Evolutionary conservation across 257 asterid genomes (phyloP).

Genomic region (Nicotiana knightiana): DNA sequence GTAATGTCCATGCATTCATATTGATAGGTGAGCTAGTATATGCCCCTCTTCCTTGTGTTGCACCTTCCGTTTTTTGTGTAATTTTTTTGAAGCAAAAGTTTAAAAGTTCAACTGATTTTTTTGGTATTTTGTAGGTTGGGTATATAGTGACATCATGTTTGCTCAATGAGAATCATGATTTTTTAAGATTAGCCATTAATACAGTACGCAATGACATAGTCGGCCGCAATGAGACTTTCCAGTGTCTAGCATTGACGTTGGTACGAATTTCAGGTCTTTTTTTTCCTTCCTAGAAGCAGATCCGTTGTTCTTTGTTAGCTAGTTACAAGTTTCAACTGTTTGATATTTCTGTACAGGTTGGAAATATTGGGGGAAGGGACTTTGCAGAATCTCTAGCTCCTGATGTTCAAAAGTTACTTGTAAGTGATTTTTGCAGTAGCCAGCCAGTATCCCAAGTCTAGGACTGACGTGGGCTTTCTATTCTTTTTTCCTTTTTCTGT

Average conservation of each 20-base stretch:
- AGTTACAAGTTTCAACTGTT: conserved; percentile 10
- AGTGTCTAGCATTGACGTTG: conserved; percentile 97
- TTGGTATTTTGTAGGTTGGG: conserved; percentile 69
- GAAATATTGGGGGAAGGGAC: conserved; percentile 98
- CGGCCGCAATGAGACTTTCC: conserved; percentile 98
- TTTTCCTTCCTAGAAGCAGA: not conserved
- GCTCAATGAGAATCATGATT: conserved; percentile 98
- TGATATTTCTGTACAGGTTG: conserved; percentile 56
- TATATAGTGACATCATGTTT: conserved; percentile 92
- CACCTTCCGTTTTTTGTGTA: not conserved
- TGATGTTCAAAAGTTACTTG: conserved; percentile 98
- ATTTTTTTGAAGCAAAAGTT: not conserved
- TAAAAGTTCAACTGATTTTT: conserved; percentile 16
- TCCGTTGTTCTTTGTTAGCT: not conserved
- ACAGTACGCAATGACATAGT: conserved; percentile 94
- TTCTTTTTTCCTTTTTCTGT: conserved; percentile 12
- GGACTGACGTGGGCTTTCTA: not conserved
- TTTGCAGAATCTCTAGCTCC: conserved; percentile 99
- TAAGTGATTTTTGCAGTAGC: conserved; percentile 41
- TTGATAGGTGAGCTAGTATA: not conserved
- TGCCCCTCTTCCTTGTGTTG: not conserved
- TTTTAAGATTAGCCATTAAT: conserved; percentile 92
- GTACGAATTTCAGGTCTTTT: conserved; percentile 34
- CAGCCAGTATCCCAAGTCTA: not conserved
- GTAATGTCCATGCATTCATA: not conserved